Percentiles rank a stretch among this genome's conserved stretches.
These are phyloP conservation scores for Psilocybe cyanescens DNA, from an alignment of 768 basidiomycete species.

Conservation along the genomic window DNA sequence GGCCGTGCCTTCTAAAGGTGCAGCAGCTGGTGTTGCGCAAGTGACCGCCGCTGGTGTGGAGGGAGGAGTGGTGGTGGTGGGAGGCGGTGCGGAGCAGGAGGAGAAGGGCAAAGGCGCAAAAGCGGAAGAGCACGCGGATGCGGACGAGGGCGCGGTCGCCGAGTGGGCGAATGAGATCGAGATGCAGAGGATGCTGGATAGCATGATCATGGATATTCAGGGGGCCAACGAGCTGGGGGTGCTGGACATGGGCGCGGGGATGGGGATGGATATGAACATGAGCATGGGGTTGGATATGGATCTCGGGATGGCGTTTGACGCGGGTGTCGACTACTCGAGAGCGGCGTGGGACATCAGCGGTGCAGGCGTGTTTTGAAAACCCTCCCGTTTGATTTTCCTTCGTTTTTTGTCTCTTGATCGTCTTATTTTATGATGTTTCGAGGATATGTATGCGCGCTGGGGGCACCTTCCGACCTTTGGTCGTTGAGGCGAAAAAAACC, in stretches of 20 bases:
- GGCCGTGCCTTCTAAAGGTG: slow-evolving; percentile 21
- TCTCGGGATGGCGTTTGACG: slow-evolving; percentile 9
- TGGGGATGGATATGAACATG: slow-evolving; percentile 8
- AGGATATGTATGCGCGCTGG: too few species aligned
- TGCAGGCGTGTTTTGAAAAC: slow-evolving; percentile 20
- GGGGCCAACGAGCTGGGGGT: slow-evolving; percentile 11
- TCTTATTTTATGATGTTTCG: not conserved
- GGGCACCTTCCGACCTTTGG: too few species aligned
- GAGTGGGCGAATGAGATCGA: slow-evolving; percentile 52
- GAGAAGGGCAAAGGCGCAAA: not conserved
- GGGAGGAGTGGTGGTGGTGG: slow-evolving; percentile 9
- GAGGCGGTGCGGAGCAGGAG: slow-evolving; percentile 4
- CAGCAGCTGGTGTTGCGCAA: slow-evolving; percentile 14
- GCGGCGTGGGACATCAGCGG: slow-evolving; percentile 24
- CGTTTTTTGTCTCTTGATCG: not conserved
- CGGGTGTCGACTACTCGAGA: slow-evolving; percentile 11
- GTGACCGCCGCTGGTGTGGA: slow-evolving; percentile 16
- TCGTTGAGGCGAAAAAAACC: too few species aligned
- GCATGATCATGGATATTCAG: slow-evolving; percentile 23
- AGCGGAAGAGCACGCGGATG: not conserved
- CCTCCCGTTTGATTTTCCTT: not conserved
- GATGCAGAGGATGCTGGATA: slow-evolving; percentile 63
- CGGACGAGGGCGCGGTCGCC: slow-evolving; percentile 20
- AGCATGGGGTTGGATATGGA: slow-evolving; percentile 9
- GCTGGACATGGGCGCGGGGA: slow-evolving; percentile 7